Conservation (phyloP, 2,329 filamentous ascomycete species). For the Diaporthe destruens region DNA sequence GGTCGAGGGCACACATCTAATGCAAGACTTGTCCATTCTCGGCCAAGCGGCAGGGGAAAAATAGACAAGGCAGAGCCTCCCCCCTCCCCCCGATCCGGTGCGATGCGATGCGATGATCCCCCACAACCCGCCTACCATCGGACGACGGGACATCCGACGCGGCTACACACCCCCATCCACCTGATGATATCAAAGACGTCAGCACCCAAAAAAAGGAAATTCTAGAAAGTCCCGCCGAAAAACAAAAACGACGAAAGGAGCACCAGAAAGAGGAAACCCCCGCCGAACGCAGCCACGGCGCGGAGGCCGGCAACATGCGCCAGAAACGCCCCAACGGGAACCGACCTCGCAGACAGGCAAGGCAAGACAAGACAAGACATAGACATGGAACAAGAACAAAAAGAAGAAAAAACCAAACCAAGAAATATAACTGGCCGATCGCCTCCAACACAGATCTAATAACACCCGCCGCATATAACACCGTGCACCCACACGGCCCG, state of each 20-base stretch:
- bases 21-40: background rate
- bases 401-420: too few species aligned
- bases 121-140: background rate
- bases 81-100: too few species aligned
- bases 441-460: background rate
- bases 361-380: too few species aligned
- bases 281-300: background rate
- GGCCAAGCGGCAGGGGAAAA: background rate
- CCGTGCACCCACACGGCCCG: conserved; percentile 31
- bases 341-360: background rate
- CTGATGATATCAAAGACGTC: background rate
- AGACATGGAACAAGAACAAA: too few species aligned
- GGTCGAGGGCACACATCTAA: too few species aligned
- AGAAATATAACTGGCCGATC: background rate
- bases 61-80: background rate
- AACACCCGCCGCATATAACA: background rate
- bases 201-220: background rate
- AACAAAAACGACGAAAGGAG: too few species aligned
- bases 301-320: background rate
- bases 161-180: background rate
- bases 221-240: background rate
- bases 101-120: too few species aligned
- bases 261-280: background rate
- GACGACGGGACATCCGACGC: conserved; percentile 20
- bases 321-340: background rate